Conservation (phyloP, 495 filamentous ascomycete genomes). For the Bacidia gigantensis region DNA sequence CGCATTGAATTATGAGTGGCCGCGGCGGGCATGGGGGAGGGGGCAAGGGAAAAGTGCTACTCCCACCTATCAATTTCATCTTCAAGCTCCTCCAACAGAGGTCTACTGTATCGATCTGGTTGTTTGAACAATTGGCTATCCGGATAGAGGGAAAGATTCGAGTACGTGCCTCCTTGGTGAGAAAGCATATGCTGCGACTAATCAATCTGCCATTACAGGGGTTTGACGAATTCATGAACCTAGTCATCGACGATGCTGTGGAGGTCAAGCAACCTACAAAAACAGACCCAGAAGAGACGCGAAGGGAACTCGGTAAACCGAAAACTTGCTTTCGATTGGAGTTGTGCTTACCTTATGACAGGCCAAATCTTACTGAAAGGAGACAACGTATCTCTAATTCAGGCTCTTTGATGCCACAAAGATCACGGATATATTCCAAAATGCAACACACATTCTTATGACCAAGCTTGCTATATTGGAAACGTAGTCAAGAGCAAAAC, state of each 20-base stretch:
- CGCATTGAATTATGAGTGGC: constrained; percentile 50
- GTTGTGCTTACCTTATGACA: constrained; percentile 29
- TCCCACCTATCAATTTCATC: constrained; percentile 96
- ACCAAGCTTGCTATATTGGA: too few relatives aligned
- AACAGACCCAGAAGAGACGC: constrained; percentile 56
- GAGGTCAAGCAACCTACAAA: constrained; percentile 82
- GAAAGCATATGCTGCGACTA: not conserved
- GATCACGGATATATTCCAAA: too few relatives aligned
- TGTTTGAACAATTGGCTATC: constrained; percentile 88
- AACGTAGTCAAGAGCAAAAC: too few relatives aligned
- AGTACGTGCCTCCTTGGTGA: constrained; percentile 34
- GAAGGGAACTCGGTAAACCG: constrained; percentile 56
- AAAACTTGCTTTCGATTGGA: constrained; percentile 20
- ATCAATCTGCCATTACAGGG: constrained; percentile 36
- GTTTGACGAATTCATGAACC: constrained; percentile 99
- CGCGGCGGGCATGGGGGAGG: constrained; percentile 49
- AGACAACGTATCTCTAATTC: constrained; percentile 92
- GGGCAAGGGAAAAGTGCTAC: constrained; percentile 73
- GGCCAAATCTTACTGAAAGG: constrained; percentile 95
- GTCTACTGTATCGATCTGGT: constrained; percentile 81
- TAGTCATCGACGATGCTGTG: constrained; percentile 88
- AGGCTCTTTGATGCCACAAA: constrained; percentile 45
- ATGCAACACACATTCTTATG: too few relatives aligned
- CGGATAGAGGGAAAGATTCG: constrained; percentile 91
- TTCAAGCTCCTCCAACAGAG: constrained; percentile 90